Conservation (phyloP, 805 yeast species). For the Barnettozyma wickerhamii region DNA sequence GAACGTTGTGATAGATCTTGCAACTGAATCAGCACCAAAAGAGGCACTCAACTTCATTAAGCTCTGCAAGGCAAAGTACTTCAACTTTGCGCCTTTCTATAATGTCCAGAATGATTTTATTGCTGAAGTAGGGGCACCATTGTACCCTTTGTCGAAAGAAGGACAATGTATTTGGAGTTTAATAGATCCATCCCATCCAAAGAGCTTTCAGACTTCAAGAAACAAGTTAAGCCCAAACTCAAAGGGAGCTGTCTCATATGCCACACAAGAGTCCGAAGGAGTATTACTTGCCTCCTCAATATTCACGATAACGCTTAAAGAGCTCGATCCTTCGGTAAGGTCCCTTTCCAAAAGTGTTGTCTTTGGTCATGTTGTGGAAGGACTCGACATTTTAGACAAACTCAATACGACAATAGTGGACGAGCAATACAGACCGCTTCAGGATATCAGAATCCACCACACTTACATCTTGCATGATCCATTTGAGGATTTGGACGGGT, state of each 20-base stretch:
- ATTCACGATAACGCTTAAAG: conserved; percentile 34
- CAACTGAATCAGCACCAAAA: conserved; percentile 30
- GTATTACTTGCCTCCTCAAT: conserved; percentile 29
- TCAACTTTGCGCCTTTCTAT: conserved; percentile 46
- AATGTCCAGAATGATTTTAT: conserved; percentile 36
- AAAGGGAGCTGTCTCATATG: conserved; percentile 34
- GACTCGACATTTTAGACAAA: conserved; percentile 39
- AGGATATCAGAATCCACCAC: conserved; percentile 49
- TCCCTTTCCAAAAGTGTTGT: conserved; percentile 21
- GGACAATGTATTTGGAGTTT: conserved; percentile 32
- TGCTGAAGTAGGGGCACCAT: conserved; percentile 46
- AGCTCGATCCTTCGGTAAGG: conserved; percentile 19
- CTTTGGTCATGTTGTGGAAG: conserved; percentile 53
- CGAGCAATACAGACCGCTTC: conserved; percentile 35
- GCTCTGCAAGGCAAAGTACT: conserved; percentile 49
- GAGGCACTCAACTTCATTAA: conserved; percentile 46
- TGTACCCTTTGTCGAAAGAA: conserved; percentile 33
- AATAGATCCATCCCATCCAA: conserved; percentile 15
- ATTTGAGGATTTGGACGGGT: conserved; percentile 32
- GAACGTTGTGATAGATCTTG: conserved; percentile 47
- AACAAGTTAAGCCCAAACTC: conserved; percentile 24
- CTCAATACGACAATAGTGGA: conserved; percentile 40
- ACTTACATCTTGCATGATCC: conserved; percentile 53
- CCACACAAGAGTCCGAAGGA: conserved; percentile 9
- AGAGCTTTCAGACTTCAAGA: conserved; percentile 16